Conservation (phyloP, 225 moss, liverwort and hornwort genomes). For the Ulota crispa region DNA sequence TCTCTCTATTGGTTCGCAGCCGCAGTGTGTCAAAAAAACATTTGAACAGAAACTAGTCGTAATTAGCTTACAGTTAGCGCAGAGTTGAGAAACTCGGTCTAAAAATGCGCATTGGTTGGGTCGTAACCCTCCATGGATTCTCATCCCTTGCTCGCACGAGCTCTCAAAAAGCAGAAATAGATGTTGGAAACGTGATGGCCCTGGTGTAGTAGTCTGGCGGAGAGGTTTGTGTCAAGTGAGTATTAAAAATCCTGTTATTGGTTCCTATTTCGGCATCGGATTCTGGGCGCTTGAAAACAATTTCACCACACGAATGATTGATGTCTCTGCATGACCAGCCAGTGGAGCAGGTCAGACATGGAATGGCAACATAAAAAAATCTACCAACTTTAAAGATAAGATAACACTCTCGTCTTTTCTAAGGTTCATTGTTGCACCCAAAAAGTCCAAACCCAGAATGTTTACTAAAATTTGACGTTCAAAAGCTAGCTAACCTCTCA, state of each 20-base stretch:
- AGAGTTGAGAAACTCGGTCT: conserved; percentile 23
- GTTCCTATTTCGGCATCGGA: neutral
- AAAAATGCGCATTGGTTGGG: neutral
- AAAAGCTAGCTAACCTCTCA: neutral
- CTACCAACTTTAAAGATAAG: no score
- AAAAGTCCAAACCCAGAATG: neutral
- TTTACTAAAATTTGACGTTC: neutral
- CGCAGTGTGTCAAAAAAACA: conserved; percentile 14
- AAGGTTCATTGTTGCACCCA: neutral
- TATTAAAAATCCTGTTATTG: neutral
- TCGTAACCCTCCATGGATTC: neutral
- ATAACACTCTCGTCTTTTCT: neutral
- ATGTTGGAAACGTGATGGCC: neutral
- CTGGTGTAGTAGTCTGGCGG: neutral
- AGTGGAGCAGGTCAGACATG: neutral
- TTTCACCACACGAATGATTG: conserved; percentile 47
- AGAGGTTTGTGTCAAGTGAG: neutral
- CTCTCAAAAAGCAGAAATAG: neutral
- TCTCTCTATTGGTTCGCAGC: neutral
- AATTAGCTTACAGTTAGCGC: neutral
- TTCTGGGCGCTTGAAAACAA: conserved; percentile 14
- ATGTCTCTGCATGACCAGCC: conserved; percentile 32
- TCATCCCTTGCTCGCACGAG: neutral
- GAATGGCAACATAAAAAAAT: neutral
- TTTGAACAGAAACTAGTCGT: neutral